Percentiles rank a stretch among this genome's conserved stretches.
These are phyloP conservation scores for Coemansia sp. DNA, from an alignment of 192 early-diverging fungal genomes.

Conservation along the genomic window DNA sequence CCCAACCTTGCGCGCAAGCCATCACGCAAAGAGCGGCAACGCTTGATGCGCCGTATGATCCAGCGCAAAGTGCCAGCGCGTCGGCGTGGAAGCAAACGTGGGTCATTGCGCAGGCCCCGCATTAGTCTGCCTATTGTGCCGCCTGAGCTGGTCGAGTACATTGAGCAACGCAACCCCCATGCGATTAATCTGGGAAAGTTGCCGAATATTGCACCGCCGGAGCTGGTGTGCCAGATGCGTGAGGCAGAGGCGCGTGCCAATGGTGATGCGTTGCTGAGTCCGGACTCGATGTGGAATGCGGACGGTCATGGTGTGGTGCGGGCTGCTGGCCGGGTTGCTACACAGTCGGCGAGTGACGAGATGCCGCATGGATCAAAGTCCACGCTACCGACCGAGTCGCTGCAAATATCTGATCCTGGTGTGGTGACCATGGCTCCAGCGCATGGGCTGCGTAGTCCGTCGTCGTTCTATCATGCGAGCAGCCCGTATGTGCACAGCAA, in stretches of 20 bases:
- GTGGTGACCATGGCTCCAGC: background rate
- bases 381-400: background rate
- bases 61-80: slow-evolving; percentile 11
- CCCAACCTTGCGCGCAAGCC: slow-evolving; percentile 36
- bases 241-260: background rate
- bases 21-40: slow-evolving; percentile 11
- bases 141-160: slow-evolving; percentile 45
- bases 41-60: slow-evolving; percentile 21
- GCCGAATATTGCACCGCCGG: slow-evolving; percentile 39
- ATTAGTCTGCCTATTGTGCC: slow-evolving; percentile 51
- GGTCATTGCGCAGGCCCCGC: slow-evolving; percentile 13
- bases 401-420: background rate
- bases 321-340: slow-evolving; percentile 2
- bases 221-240: slow-evolving; percentile 27
- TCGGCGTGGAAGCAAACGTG: slow-evolving; percentile 2
- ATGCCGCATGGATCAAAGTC: background rate
- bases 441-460: slow-evolving; percentile 20
- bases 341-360: background rate
- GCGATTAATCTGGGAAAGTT: slow-evolving; percentile 27
- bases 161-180: slow-evolving; percentile 40
- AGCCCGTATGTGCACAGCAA: slow-evolving; percentile 13
- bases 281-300: background rate
- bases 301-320: background rate
- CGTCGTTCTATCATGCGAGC: slow-evolving; percentile 9
- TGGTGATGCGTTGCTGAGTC: background rate